Evolutionary conservation across 495 filamentous ascomycete species (phyloP), one percentile per base, ranked within the genome.

Genomic region (Hamigera avellanea): DNA sequence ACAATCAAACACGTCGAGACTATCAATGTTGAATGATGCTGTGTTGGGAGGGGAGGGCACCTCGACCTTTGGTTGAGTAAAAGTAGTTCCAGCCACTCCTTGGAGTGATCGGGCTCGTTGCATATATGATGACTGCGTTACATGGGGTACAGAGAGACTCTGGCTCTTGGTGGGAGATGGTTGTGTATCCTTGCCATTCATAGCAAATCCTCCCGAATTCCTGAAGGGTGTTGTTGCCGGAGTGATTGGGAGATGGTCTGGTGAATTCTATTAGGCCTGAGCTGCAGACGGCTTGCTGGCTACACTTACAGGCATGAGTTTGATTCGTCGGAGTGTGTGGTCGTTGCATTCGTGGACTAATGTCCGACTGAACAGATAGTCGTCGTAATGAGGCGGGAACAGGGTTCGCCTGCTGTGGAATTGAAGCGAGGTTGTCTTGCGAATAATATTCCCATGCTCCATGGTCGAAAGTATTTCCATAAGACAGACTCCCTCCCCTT

Each of bases 241-340:
- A 33, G 70, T 73, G 28, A 72, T 50, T 1, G 67, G 70, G 34
- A 61, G 58, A 36, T 59, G 61, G 39, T 67, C 55, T 67, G 39
- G 12, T 1, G 9, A n/a, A n/a, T 29, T 36, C 23, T 19, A 33
- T 63, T 44, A 53, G 44, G 28, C 7, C 3, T 8, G 33, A 10
- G 16, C n/a, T 25, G 7, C 19, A 8, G 6, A 30, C 28, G 6
- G 5, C n/a, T n/a, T 8, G 14, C 6, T 17, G 32, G 3, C 0
- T 18, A 15, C 32, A 50, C 72, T 59, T 64, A 80, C 79, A 61
- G 35, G 49, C 49, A 36, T 51, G 62, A 53, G 65, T 68, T 46
- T 76, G 73, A 28, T 56, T 66, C 43, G 61, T 62, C 44, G 75
- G 80, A 19, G 76, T 84, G 42, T 65, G 57, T 26, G 76, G 74